These are phyloP conservation scores for Annulohypoxylon bovei DNA, from an alignment of 495 filamentous ascomycete species.

Conservation along the genomic window DNA sequence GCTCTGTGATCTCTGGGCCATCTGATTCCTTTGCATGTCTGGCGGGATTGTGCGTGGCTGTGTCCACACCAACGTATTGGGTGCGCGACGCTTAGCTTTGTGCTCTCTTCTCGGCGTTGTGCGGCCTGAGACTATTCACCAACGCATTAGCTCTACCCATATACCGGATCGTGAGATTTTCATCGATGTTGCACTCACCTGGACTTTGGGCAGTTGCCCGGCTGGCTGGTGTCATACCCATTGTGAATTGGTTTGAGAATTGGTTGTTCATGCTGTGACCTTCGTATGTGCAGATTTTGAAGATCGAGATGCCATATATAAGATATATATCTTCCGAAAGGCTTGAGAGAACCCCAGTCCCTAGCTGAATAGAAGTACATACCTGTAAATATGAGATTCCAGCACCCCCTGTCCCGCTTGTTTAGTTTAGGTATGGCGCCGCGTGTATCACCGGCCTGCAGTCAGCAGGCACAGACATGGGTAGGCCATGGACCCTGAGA, in stretches of 20 bases:
- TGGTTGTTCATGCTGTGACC: conserved; percentile 4
- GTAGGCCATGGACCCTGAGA: not conserved
- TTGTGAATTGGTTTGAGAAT: not conserved
- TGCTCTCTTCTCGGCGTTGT: conserved; percentile 6
- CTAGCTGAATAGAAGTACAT: not conserved
- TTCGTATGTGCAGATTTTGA: not conserved
- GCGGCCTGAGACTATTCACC: not conserved
- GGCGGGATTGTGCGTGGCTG: conserved; percentile 15
- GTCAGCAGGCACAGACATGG: conserved; percentile 7
- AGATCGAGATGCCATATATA: conserved; percentile 6
- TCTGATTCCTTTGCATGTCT: conserved; percentile 13
- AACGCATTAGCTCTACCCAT: not conserved
- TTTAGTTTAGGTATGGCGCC: not conserved
- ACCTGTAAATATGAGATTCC: not conserved
- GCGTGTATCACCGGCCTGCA: conserved; percentile 9
- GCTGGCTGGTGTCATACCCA: conserved; percentile 12
- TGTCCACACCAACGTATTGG: conserved; percentile 13
- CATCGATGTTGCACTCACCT: not conserved
- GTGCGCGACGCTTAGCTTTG: conserved; percentile 13
- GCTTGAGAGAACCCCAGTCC: not conserved
- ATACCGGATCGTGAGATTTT: not conserved
- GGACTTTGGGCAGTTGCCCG: conserved; percentile 8
- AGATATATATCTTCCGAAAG: not conserved
- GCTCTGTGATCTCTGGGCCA: not conserved
- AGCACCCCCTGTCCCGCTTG: not conserved